Evolutionary conservation across 2,329 filamentous ascomycete species (phyloP).

Genomic region (Bipolaris gigantea): DNA sequence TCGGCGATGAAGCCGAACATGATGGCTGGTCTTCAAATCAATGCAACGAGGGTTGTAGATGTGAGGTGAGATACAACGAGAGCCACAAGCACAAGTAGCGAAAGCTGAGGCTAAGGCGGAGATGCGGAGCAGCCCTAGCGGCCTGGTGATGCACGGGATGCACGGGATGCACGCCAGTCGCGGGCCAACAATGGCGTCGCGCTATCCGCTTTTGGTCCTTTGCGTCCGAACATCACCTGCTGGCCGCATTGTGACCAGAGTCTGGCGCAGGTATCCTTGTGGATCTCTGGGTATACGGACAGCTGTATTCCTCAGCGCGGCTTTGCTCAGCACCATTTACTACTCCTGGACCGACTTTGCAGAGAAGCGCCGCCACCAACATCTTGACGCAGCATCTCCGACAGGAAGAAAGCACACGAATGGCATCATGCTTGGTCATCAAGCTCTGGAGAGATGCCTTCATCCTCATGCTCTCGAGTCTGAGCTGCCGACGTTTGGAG

Average conservation of each 20-base stretch:
- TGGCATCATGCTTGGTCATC: neutral
- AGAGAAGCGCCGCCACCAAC: too few relatives aligned
- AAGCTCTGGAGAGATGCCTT: too few relatives aligned
- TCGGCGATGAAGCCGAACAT: slow-evolving; percentile 47
- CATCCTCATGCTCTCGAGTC: too few relatives aligned
- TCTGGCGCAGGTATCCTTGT: neutral
- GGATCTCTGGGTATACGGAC: neutral
- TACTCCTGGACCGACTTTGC: too few relatives aligned
- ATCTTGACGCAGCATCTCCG: neutral
- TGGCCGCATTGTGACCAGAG: neutral
- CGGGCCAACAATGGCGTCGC: slow-evolving; percentile 9
- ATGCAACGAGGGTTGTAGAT: neutral
- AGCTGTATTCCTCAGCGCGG: neutral
- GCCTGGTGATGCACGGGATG: slow-evolving; percentile 12
- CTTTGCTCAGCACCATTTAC: neutral
- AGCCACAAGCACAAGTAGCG: slow-evolving; percentile 8
- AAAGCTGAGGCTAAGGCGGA: slow-evolving; percentile 19
- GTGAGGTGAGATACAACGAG: slow-evolving; percentile 3
- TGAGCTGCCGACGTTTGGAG: too few relatives aligned
- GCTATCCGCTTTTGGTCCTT: slow-evolving; percentile 11
- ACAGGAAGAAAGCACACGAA: neutral
- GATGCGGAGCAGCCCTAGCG: slow-evolving; percentile 20
- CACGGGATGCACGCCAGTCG: slow-evolving; percentile 12
- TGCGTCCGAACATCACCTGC: slow-evolving; percentile 7
- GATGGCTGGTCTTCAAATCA: slow-evolving; percentile 7